Evolutionary conservation across 1,139 yeast genomes (phyloP), one percentile per base, ranked within the genome.

Genomic region (Sugiyamaella pinicola): DNA sequence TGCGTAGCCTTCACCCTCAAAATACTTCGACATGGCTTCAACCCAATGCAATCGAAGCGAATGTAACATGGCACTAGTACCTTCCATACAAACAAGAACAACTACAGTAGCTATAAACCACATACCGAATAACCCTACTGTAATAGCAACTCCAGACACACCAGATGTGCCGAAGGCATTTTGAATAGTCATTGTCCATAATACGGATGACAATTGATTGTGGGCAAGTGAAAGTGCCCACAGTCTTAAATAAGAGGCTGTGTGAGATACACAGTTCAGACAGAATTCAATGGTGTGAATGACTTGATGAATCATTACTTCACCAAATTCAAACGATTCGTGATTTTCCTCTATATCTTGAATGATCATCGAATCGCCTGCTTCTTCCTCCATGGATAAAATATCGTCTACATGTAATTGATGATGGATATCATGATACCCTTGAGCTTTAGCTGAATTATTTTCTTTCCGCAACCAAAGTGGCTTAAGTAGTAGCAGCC

Each of bases 171-270:
- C 85, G 73, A 93, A 91, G 0, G 96, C 87, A 62, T 86, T 85
- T 58, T 81, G 80, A 51, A 93, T 81, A 0, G 99, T 93, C 99
- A 93, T 93, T 38, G 87, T 78, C 99, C 99, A 95, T 64, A 95
- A 75, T 28, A 95, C 99, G 19, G 91, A 78, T 0, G 98, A 90
- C 61, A 95, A 80, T 74, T 95, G 99, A 21, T 96, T 96, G 69
- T 95, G 99, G 0, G 99, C 99, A 58, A 95, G 80, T 0, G 98
- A 91, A 58, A 95, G 79, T 0, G 99, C 99, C 99, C 99, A 95
- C 55, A 93, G 75, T 69, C 99, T 85, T 63, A 93, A 79, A 67
- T 95, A 95, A 0, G 98, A 91, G 0, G 99, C 99, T 0, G 99
- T 95, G 69, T 95, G 99, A 15, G 97, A 89, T 37, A 95, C 97